A percentile compares a stretch with the other conserved stretches of the same genome.
Evolutionary conservation across 2,329 filamentous ascomycete genomes (phyloP).

Genomic region (Exophiala sideris): DNA sequence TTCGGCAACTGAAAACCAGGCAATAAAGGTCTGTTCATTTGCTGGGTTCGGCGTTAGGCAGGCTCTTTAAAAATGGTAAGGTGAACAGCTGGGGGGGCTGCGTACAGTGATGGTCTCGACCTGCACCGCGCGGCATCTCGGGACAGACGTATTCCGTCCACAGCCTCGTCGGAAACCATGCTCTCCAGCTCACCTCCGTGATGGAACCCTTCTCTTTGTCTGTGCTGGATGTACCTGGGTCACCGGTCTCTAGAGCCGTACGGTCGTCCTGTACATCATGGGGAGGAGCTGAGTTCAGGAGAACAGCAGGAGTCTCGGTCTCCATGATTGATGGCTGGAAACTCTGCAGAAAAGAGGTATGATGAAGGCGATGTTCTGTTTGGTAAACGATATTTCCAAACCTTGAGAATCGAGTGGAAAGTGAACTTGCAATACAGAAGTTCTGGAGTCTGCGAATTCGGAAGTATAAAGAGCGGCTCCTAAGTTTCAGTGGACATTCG

Average conservation of each 20-base stretch:
- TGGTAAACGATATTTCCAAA: no score
- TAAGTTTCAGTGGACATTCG: no score
- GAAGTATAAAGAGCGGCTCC: no score
- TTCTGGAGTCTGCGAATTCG: no score
- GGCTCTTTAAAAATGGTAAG: no score
- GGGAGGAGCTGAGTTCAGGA: neutral
- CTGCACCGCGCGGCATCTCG: neutral
- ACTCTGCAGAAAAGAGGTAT: no score
- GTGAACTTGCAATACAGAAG: no score
- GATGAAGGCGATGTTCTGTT: no score
- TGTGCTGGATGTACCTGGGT: neutral
- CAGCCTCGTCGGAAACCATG: neutral
- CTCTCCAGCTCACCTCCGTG: neutral
- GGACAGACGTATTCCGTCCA: conserved; percentile 5
- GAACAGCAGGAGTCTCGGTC: neutral
- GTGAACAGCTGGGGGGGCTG: neutral
- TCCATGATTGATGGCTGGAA: no score
- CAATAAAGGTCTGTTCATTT: conserved; percentile 20
- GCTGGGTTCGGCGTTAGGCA: conserved; percentile 4
- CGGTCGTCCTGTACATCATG: neutral
- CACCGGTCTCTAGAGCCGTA: neutral
- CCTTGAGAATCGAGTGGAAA: no score
- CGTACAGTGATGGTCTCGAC: conserved; percentile 8
- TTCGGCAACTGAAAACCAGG: conserved; percentile 14
- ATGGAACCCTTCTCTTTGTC: neutral